Evolutionary conservation across 1,284 basidiomycete species (phyloP).

Genomic region (Dichomitus squalens): DNA sequence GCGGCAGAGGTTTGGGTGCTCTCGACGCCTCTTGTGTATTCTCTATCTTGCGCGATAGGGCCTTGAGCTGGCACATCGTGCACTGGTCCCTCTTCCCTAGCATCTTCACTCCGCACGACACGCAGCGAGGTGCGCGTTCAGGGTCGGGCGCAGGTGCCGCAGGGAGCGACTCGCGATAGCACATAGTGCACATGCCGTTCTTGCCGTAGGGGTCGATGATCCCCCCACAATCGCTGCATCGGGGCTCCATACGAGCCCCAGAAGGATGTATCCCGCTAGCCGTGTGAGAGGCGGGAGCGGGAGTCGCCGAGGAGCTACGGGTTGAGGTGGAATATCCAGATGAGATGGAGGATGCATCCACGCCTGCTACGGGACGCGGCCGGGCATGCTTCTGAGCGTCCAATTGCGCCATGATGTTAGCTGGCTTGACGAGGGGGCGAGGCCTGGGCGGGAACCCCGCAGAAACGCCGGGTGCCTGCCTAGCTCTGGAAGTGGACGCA

Average conservation of each 20-base stretch:
- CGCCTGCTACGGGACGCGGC: neutral
- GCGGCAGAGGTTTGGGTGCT: too few relatives aligned
- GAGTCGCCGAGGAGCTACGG: neutral
- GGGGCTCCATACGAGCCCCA: neutral
- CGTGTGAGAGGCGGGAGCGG: too few relatives aligned
- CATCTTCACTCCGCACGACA: neutral
- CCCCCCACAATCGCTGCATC: neutral
- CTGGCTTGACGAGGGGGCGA: neutral
- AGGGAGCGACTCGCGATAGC: neutral
- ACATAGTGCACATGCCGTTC: conserved; percentile 1
- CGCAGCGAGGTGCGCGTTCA: neutral
- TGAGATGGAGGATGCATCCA: neutral
- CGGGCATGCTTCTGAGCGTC: neutral
- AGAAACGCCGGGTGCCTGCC: neutral
- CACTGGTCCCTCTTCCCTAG: neutral
- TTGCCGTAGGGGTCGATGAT: neutral
- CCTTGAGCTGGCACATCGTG: neutral
- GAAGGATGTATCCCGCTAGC: neutral
- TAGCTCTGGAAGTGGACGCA: neutral
- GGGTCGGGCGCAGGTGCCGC: neutral
- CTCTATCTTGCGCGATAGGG: neutral
- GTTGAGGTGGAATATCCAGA: neutral
- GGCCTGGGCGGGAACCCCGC: neutral
- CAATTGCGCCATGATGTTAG: neutral
- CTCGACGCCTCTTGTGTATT: neutral